These are phyloP conservation scores for Cutaneotrichosporon spelunceum DNA, from an alignment of 1,284 basidiomycete species.

Conservation along the genomic window DNA sequence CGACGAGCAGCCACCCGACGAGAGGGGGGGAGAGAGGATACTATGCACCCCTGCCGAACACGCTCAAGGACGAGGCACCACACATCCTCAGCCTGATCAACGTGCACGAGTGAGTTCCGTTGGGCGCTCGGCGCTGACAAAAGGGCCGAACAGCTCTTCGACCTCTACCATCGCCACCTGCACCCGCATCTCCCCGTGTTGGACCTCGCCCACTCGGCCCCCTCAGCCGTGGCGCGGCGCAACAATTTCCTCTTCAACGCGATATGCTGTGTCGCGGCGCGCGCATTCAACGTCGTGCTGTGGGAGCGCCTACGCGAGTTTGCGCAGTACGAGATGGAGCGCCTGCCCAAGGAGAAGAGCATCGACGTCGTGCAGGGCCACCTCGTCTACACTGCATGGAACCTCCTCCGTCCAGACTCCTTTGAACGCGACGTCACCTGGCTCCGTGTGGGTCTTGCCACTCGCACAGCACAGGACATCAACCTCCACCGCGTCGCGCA, in stretches of 20 bases:
- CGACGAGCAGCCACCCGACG: neutral
- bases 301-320: slow-evolving; percentile 39
- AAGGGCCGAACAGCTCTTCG: slow-evolving; percentile 37
- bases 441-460: slow-evolving; percentile 34
- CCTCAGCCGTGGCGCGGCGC: slow-evolving; percentile 31
- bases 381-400: slow-evolving; percentile 38
- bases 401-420: slow-evolving; percentile 33
- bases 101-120: slow-evolving; percentile 28
- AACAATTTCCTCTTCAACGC: slow-evolving; percentile 43
- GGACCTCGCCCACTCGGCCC: slow-evolving; percentile 28
- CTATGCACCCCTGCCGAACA: slow-evolving; percentile 30
- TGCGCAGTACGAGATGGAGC: slow-evolving; percentile 36
- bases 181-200: slow-evolving; percentile 38
- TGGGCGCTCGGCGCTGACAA: neutral
- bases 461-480: slow-evolving; percentile 38
- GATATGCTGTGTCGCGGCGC: slow-evolving; percentile 38
- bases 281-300: slow-evolving; percentile 31
- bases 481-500: slow-evolving; percentile 36
- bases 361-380: slow-evolving; percentile 39
- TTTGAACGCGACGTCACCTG: slow-evolving; percentile 42
- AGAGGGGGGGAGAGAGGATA: slow-evolving; percentile 20
- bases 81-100: slow-evolving; percentile 36
- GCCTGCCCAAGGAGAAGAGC: slow-evolving; percentile 38
- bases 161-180: slow-evolving; percentile 31
- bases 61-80: slow-evolving; percentile 32